Conservation (phyloP, 306 rosid species). For the Canavalia ensiformis region DNA sequence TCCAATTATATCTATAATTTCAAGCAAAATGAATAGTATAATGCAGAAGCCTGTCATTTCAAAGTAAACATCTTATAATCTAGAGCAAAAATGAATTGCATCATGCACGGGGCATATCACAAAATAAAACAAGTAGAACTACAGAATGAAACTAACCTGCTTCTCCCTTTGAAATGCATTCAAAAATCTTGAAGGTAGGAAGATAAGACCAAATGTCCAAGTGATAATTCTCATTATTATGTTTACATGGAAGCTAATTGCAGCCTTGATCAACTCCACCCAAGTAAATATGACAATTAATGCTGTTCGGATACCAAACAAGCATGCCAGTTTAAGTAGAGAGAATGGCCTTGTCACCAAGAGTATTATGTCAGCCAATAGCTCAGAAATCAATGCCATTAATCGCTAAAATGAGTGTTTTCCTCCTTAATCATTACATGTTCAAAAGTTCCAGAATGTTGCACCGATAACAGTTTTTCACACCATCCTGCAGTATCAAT, state of each 20-base stretch:
- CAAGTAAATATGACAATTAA: slow-evolving; percentile 58
- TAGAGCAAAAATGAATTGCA: background rate
- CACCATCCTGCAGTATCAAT: slow-evolving; percentile 52
- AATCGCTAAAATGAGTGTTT: slow-evolving; percentile 36
- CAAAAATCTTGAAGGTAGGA: slow-evolving; percentile 69
- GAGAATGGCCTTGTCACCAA: slow-evolving; percentile 64
- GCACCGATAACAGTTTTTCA: slow-evolving; percentile 14
- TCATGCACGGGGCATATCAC: slow-evolving; percentile 14
- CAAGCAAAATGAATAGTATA: slow-evolving; percentile 1
- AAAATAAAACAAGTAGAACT: background rate
- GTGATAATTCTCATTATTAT: slow-evolving; percentile 55
- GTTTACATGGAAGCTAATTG: slow-evolving; percentile 58
- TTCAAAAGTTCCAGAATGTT: slow-evolving; percentile 42
- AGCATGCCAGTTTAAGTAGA: slow-evolving; percentile 53
- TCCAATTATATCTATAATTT: slow-evolving; percentile 1
- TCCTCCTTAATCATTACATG: slow-evolving; percentile 49
- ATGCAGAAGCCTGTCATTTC: slow-evolving; percentile 1
- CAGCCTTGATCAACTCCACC: slow-evolving; percentile 63
- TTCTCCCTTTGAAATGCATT: slow-evolving; percentile 68
- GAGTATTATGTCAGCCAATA: slow-evolving; percentile 48
- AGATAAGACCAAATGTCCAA: slow-evolving; percentile 67
- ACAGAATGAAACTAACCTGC: slow-evolving; percentile 61
- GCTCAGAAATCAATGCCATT: slow-evolving; percentile 68
- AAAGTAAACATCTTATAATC: background rate
- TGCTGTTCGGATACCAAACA: slow-evolving; percentile 61